Evolutionary conservation across 768 basidiomycete species (phyloP), one percentile per base, ranked within the genome.

Genomic region (Rhizopogon sp.): DNA sequence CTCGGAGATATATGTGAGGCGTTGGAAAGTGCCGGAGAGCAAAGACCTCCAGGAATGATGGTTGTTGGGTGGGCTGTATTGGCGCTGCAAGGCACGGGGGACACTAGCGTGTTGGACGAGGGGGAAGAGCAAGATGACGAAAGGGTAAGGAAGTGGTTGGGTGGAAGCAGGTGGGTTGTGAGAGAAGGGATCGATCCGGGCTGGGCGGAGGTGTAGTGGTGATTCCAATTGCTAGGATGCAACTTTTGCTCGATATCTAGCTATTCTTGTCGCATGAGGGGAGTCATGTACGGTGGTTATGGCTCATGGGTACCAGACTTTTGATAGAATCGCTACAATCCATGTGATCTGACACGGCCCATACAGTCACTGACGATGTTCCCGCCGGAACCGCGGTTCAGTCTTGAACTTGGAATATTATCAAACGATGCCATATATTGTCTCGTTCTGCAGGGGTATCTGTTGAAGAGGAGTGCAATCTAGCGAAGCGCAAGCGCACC

Each of bases 1-100:
- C 66, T 99, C 47, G 76, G 72, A 53, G 78, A 87, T 62, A 81
- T 98, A 39, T 81, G 79, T 14, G 70, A 69, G 16, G 93, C 88
- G 1, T 66, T 98, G 67, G 85, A 87, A 54, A 82, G 79, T 57
- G 72, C 79, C 2, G 93, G 89, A 7, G 89, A 92, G 62, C 94
- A 98, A 68, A 74, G 95, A 37, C 93, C 95, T 16, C 97, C 97
- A 0, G 97, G 94, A 8, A 94, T 99, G 90, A 88, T 98, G 67
- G 79, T 98, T 31, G 78, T 99, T 61, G 97, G 97, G 2, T 99
- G 95, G 95, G 79, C 87, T 2, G 88, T 89, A 9, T 67, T 93
- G 58, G 85, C 88, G 39, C 71, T 98, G 43, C 85, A 88, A 69
- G 85, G 81, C 0, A 63, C 70, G 52, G 92, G 93, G 0, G 84